Evolutionary conservation across 805 yeast genomes (phyloP), one percentile per base, ranked within the genome.

Genomic region (Pichia ethanolica): DNA sequence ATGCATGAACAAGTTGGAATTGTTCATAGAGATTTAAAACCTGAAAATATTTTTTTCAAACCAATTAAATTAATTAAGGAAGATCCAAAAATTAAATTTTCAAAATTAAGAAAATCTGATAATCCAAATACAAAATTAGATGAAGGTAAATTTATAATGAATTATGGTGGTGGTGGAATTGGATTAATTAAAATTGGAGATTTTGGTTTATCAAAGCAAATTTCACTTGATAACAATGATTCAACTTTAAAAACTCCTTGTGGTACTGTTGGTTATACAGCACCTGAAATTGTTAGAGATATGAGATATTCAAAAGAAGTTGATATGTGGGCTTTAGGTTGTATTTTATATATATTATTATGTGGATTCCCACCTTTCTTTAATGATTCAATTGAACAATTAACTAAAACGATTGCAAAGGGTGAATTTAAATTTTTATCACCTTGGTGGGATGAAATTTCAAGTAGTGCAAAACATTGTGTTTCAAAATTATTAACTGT

Each of bases 291-390:
- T 58, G 98, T 93, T 39, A 82, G 85, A 56, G 98, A 93, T 66
- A 95, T 90, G 70, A 76, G 82, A 43, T 93, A 93, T 63, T 86
- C 96, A 1, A 89, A 87, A 70, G 85, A 89, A 55, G 99, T 93
- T 36, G 99, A 93, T 65, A 88, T 93, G 93, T 93, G 99, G 99
- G 97, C 97, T 5, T 72, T 93, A 48, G 99, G 99, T 0, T 93
- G 99, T 69, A 97, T 93, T 0, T 69, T 93, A 48, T 93, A 93
- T 63, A 93, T 98, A 0, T 71, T 93, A 40, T 71, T 93, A 35
- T 93, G 98, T 70, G 99, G 99, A 4, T 93, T 93, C 69, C 99
- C 99, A 1, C 99, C 99, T 5, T 93, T 93, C 63, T 93, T 89
- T 66, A 95, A 88, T 62, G 93, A 86, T 61, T 71, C 82, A 51